Conservation (phyloP, 805 yeast species). For the Lipomyces mesembrius region DNA sequence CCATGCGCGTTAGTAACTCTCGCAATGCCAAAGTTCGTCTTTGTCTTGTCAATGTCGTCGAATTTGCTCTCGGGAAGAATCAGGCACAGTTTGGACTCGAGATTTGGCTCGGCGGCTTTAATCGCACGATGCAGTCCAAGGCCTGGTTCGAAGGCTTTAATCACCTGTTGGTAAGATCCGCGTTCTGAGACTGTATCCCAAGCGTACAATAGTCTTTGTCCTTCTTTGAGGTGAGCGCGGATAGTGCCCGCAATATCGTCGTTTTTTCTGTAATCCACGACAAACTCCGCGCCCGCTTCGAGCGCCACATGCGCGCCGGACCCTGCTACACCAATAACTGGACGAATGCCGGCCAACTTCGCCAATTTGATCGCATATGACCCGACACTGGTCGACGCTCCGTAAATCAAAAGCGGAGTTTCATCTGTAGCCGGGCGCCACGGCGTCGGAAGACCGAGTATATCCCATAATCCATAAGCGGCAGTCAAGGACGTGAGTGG, state of each 20-base stretch:
- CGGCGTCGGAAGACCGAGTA: conserved; percentile 33
- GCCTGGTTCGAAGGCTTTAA: conserved; percentile 24
- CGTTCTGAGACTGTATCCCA: conserved; percentile 26
- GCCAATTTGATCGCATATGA: conserved; percentile 27
- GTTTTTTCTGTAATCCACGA: conserved; percentile 28
- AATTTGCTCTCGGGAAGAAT: conserved; percentile 18
- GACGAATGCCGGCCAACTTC: conserved; percentile 32
- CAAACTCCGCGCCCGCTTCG: conserved; percentile 25
- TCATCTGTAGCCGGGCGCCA: conserved; percentile 30
- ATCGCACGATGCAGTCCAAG: background rate
- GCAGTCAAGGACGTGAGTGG: conserved; percentile 32
- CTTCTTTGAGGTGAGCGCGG: conserved; percentile 21
- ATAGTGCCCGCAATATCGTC: conserved; percentile 19
- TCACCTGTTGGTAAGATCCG: conserved; percentile 16
- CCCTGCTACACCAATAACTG: conserved; percentile 35
- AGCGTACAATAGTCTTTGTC: conserved; percentile 24
- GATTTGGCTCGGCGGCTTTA: conserved; percentile 20
- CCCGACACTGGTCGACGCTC: conserved; percentile 34
- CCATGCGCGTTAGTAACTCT: conserved; percentile 25
- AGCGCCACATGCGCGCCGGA: conserved; percentile 17
- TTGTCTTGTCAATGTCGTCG: conserved; percentile 10
- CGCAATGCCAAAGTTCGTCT: conserved; percentile 4
- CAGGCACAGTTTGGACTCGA: conserved; percentile 15
- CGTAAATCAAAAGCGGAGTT: conserved; percentile 30
- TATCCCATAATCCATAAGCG: conserved; percentile 25